Percentiles rank a stretch among this genome's conserved stretches.
These are phyloP conservation scores for Ulota crispa DNA, from an alignment of 225 moss, liverwort and hornwort species.

Conservation along the genomic window DNA sequence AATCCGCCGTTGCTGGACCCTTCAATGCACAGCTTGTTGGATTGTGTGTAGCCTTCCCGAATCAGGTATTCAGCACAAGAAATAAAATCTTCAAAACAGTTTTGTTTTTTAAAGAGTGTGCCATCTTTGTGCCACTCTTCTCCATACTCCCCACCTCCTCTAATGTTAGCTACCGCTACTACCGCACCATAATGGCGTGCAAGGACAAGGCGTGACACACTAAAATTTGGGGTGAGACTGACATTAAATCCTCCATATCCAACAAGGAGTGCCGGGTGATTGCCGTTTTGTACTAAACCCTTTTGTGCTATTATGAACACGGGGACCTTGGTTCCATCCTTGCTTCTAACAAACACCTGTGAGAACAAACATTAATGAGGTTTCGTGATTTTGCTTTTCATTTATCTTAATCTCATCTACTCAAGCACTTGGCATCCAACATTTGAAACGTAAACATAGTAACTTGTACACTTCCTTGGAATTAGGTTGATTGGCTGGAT, in stretches of 20 bases:
- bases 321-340: constrained; percentile 76
- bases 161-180: constrained; percentile 78
- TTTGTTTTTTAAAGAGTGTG: constrained; percentile 72
- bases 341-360: constrained; percentile 77
- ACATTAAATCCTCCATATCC: constrained; percentile 92
- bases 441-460: background rate
- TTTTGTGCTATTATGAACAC: constrained; percentile 76
- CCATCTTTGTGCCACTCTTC: constrained; percentile 92
- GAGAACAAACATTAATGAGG: background rate
- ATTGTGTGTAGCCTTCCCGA: constrained; percentile 65
- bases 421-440: background rate
- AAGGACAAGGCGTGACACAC: constrained; percentile 73
- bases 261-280: constrained; percentile 67
- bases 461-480: background rate
- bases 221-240: constrained; percentile 90
- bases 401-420: background rate
- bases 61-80: constrained; percentile 76
- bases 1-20: constrained; percentile 90
- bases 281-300: constrained; percentile 52
- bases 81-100: constrained; percentile 85
- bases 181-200: constrained; percentile 75
- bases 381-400: background rate
- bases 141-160: constrained; percentile 95
- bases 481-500: background rate
- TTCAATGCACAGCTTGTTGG: constrained; percentile 84